Conservation (phyloP, 805 yeast species). For the Metschnikowia continentalis region DNA sequence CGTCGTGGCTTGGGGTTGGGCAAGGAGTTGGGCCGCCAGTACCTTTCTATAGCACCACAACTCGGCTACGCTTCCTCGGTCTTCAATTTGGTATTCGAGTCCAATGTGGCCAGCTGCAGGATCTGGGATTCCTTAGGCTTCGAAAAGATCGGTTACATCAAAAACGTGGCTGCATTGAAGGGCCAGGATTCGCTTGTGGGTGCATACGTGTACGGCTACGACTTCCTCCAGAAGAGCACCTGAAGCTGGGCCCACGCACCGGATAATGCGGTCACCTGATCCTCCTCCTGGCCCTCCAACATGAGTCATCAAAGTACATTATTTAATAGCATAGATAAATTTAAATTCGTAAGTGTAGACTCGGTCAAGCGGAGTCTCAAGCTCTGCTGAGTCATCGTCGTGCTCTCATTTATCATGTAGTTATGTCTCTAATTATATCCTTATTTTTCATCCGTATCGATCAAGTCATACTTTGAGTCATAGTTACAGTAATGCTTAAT, state of each 20-base stretch:
- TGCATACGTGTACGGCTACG: slow-evolving; percentile 75
- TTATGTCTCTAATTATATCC: too few relatives aligned
- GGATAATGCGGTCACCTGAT: too few relatives aligned
- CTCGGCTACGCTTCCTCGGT: slow-evolving; percentile 81
- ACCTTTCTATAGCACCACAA: slow-evolving; percentile 67
- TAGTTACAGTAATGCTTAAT: too few relatives aligned
- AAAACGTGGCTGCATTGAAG: slow-evolving; percentile 68
- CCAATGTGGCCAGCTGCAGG: slow-evolving; percentile 67
- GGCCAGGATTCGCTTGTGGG: slow-evolving; percentile 63
- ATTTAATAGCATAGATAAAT: too few relatives aligned
- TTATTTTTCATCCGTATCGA: too few relatives aligned
- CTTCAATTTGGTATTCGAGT: slow-evolving; percentile 81
- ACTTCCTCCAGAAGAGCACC: slow-evolving; percentile 25
- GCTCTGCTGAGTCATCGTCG: too few relatives aligned
- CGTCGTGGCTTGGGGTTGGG: slow-evolving; percentile 72
- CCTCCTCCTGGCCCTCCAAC: too few relatives aligned
- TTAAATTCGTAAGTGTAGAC: too few relatives aligned
- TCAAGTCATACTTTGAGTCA: too few relatives aligned
- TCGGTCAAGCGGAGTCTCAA: too few relatives aligned
- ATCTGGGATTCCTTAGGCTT: slow-evolving; percentile 87
- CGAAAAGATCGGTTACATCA: slow-evolving; percentile 69
- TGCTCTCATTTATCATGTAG: too few relatives aligned
- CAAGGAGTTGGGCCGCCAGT: slow-evolving; percentile 59
- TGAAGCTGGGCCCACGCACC: neutral
- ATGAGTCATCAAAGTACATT: too few relatives aligned